These are phyloP conservation scores for Schizothecium vesticola DNA, from an alignment of 495 filamentous ascomycete genomes.

Conservation along the genomic window DNA sequence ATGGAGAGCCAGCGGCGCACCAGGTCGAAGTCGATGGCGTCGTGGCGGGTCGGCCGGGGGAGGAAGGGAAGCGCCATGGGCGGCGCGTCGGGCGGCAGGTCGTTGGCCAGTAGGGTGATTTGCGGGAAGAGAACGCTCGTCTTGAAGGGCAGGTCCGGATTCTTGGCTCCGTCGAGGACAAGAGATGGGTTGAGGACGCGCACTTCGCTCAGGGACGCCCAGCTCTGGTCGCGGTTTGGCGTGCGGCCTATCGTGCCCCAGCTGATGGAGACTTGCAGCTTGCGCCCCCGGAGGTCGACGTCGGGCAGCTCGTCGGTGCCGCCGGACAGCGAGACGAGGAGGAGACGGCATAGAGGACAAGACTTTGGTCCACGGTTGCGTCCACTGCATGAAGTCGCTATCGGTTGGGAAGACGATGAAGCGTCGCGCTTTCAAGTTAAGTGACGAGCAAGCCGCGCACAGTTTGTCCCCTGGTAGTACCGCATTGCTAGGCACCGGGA, in stretches of 20 bases:
- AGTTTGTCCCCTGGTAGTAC: background rate
- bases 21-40: constrained; percentile 9
- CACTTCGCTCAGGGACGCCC: background rate
- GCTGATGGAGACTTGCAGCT: background rate
- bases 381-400: background rate
- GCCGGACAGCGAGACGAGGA: background rate
- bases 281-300: background rate
- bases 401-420: background rate
- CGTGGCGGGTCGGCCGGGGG: background rate
- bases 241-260: background rate
- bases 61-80: background rate
- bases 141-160: background rate
- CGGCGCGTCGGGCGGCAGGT: background rate
- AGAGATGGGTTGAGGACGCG: background rate
- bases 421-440: background rate
- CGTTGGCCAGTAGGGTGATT: background rate
- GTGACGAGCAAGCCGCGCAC: background rate
- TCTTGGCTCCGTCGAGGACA: background rate
- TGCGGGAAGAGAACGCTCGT: background rate
- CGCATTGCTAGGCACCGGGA: background rate
- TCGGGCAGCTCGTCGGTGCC: background rate
- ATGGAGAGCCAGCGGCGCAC: constrained; percentile 8
- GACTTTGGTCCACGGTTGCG: background rate
- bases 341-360: background rate
- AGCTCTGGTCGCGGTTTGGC: background rate